Evolutionary conservation across 495 filamentous ascomycete species (phyloP).

Genomic region (Hypoxylon subgilvum): DNA sequence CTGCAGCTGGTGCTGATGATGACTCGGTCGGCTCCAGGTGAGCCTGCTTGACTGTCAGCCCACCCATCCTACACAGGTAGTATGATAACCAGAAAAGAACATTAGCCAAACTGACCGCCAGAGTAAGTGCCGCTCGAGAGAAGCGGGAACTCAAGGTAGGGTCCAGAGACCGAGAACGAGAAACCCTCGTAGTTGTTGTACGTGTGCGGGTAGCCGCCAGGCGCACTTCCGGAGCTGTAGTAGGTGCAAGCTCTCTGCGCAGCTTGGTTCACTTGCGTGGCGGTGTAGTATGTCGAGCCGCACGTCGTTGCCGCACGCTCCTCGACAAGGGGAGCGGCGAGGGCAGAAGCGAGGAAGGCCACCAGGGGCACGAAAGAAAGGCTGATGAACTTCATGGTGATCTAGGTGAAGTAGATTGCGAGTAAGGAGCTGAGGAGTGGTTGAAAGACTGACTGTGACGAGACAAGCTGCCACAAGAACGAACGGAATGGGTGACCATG

Average conservation of each 20-base stretch:
- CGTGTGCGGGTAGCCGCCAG: conserved; percentile 63
- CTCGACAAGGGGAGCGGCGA: conserved; percentile 29
- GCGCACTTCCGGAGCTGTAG: conserved; percentile 48
- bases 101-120: conserved; percentile 52
- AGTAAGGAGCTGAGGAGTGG: neutral
- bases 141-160: conserved; percentile 71
- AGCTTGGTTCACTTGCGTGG: conserved; percentile 44
- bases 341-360: conserved; percentile 27
- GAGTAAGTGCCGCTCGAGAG: conserved; percentile 58
- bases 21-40: conserved; percentile 67
- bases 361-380: conserved; percentile 30
- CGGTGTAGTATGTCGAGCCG: conserved; percentile 55
- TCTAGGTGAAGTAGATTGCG: neutral
- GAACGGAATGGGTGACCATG: neutral
- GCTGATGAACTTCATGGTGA: conserved; percentile 28
- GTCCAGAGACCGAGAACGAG: conserved; percentile 60
- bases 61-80: too few relatives aligned
- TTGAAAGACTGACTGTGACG: neutral
- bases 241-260: conserved; percentile 43
- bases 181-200: conserved; percentile 75
- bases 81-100: neutral
- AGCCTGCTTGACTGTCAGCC: conserved; percentile 29
- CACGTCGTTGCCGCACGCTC: conserved; percentile 49
- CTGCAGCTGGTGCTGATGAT: conserved; percentile 60
- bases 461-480: neutral